Conservation (phyloP, 257 asterid species). For the Rauvolfia tetraphylla region DNA sequence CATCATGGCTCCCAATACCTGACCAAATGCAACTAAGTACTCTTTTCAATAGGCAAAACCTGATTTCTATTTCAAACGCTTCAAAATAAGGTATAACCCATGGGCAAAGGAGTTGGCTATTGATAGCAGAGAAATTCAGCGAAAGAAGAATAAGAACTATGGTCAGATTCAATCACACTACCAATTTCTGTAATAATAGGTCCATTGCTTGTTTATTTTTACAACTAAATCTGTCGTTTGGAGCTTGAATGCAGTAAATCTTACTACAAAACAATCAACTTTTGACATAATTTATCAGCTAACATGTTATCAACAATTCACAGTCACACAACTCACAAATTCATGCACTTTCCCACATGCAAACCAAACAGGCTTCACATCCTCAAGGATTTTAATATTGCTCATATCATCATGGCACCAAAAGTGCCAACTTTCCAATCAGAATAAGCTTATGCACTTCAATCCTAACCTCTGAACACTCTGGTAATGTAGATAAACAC, state of each 20-base stretch:
- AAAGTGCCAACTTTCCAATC: neutral
- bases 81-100: neutral
- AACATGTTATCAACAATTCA: neutral
- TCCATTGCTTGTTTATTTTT: neutral
- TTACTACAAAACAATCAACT: neutral
- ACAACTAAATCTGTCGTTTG: neutral
- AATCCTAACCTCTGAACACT: neutral
- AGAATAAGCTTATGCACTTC: neutral
- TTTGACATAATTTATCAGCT: neutral
- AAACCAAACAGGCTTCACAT: neutral
- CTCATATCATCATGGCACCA: neutral
- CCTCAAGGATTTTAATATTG: neutral
- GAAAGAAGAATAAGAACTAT: neutral
- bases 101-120: neutral
- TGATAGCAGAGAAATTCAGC: neutral
- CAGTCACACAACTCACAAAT: neutral
- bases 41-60: neutral
- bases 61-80: neutral
- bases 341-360: neutral
- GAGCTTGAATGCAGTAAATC: neutral
- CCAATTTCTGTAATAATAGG: neutral
- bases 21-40: neutral
- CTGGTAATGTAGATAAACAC: neutral
- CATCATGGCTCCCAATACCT: neutral
- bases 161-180: neutral